Percentiles rank a stretch among this genome's conserved stretches.
phyloP scores from a whole-genome alignment of 2,329 filamentous ascomycete genomes.

The Thyridium curvatum region DNA sequence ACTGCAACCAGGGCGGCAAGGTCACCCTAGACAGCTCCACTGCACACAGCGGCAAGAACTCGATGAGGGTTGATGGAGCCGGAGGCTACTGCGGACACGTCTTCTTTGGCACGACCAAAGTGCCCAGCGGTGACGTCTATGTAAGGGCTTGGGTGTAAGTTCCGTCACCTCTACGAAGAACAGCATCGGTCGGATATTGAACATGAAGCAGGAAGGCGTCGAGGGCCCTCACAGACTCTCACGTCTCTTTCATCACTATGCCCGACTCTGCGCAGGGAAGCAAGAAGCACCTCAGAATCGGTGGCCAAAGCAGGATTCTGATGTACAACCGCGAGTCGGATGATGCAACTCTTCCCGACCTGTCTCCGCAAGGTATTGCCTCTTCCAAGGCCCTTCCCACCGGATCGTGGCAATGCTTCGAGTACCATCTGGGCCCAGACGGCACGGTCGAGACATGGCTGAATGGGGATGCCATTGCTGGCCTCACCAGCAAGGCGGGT shows the following conservation, averaged over 20 bases:
- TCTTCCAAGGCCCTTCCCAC: conserved; percentile 44
- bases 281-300: conserved; percentile 56
- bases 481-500: conserved; percentile 41
- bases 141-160: conserved; percentile 50
- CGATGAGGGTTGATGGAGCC: conserved; percentile 43
- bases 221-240: conserved; percentile 50
- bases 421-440: conserved; percentile 53
- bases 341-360: conserved; percentile 55
- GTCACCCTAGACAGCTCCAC: conserved; percentile 45
- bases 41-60: conserved; percentile 50
- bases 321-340: conserved; percentile 61
- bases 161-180: neutral
- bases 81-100: conserved; percentile 53
- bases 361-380: conserved; percentile 53
- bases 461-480: conserved; percentile 42
- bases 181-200: neutral
- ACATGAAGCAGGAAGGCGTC: conserved; percentile 38
- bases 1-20: conserved; percentile 52
- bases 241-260: conserved; percentile 60
- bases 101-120: conserved; percentile 51
- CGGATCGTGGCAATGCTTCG: conserved; percentile 50
- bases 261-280: conserved; percentile 48
- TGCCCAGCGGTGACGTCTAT: conserved; percentile 52
- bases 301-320: conserved; percentile 52
- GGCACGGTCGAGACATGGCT: conserved; percentile 57